Percentiles rank a stretch among this genome's conserved stretches.
Conservation (phyloP, 495 filamentous ascomycete species). For the Tuber brumale region DNA sequence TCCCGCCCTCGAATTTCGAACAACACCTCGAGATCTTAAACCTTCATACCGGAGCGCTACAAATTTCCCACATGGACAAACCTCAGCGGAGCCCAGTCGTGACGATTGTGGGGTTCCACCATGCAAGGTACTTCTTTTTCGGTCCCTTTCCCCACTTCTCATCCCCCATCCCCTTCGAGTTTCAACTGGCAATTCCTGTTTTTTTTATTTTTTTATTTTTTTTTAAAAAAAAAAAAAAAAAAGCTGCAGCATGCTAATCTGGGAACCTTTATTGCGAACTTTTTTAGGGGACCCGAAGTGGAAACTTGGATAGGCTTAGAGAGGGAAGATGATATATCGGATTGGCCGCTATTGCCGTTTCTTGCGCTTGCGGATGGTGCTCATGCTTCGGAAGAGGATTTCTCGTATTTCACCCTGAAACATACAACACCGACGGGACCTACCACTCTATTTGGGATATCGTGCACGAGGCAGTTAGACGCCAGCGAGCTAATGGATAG, state of each 20-base stretch:
- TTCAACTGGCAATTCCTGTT: conserved; percentile 12
- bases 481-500: conserved; percentile 66
- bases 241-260: conserved; percentile 11
- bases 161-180: conserved; percentile 25
- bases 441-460: conserved; percentile 90
- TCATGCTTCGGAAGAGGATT: conserved; percentile 87
- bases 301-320: conserved; percentile 80
- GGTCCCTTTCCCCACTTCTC: conserved; percentile 2
- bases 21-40: not conserved
- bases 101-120: conserved; percentile 92
- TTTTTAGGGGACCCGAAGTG: conserved; percentile 77
- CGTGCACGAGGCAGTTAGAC: conserved; percentile 87
- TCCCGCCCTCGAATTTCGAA: not conserved
- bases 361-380: conserved; percentile 97
- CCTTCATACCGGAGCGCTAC: not conserved
- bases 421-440: conserved; percentile 33
- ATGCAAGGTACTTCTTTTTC: conserved; percentile 61
- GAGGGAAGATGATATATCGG: conserved; percentile 73
- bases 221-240: too few relatives aligned
- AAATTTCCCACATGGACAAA: conserved; percentile 20
- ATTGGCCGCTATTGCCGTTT: conserved; percentile 89
- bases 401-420: conserved; percentile 90
- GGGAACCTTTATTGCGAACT: conserved; percentile 11
- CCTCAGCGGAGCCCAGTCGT: conserved; percentile 51
- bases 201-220: too few relatives aligned